These are phyloP conservation scores for Geotrichum klebahnii DNA, from an alignment of 1,139 yeast species.

Conservation along the genomic window DNA sequence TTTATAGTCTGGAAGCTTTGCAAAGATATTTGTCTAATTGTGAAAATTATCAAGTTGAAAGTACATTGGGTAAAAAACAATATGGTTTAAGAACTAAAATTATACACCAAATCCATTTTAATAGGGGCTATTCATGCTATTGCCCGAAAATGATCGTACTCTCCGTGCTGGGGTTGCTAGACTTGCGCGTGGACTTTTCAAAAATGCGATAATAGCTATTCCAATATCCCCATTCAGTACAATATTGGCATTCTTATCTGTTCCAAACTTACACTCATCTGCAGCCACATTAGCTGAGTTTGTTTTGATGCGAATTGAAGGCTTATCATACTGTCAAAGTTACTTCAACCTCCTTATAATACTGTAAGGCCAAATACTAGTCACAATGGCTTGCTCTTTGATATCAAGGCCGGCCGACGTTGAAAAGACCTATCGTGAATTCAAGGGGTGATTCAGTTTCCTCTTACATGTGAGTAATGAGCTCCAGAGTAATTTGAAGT, in stretches of 20 bases:
- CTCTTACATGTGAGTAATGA: constrained; percentile 58
- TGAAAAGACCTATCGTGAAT: constrained; percentile 74
- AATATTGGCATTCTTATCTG: constrained; percentile 64
- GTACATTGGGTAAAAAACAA: no score
- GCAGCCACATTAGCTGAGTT: constrained; percentile 64
- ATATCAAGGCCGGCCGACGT: constrained; percentile 64
- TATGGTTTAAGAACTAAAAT: neutral
- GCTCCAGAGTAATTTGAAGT: constrained; percentile 66
- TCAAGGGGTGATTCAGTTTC: constrained; percentile 50
- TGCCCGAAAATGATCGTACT: constrained; percentile 32
- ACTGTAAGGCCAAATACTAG: constrained; percentile 77
- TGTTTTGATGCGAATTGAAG: constrained; percentile 60
- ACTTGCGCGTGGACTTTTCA: constrained; percentile 52
- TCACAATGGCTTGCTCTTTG: constrained; percentile 66
- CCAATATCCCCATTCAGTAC: constrained; percentile 70
- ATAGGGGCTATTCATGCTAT: constrained; percentile 35
- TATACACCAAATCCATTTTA: constrained; percentile 13
- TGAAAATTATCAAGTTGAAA: no score
- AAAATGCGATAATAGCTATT: constrained; percentile 56
- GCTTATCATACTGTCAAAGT: constrained; percentile 51
- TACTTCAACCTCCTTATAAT: constrained; percentile 74
- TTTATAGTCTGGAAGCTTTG: no score
- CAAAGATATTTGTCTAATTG: no score
- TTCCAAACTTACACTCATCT: constrained; percentile 73
- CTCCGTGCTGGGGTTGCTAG: constrained; percentile 39